These are phyloP conservation scores for Heterobasidion occidentale DNA, from an alignment of 1,284 basidiomycete species.

Conservation along the genomic window DNA sequence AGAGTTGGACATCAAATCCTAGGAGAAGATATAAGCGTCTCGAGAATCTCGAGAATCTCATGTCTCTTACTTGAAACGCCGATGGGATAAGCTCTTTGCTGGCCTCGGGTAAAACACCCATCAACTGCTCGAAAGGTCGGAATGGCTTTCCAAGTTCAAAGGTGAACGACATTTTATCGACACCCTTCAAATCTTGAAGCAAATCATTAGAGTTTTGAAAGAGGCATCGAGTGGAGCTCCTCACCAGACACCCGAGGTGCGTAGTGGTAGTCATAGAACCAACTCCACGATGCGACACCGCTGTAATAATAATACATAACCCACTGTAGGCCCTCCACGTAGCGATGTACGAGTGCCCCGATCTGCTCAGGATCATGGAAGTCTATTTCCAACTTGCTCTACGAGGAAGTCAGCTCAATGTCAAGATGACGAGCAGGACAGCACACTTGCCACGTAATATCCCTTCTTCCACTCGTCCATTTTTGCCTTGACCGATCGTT, in stretches of 20 bases:
- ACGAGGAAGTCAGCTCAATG: conserved; percentile 1
- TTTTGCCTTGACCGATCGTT: conserved; percentile 68
- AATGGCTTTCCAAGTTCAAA: conserved; percentile 90
- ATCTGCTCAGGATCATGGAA: conserved; percentile 64
- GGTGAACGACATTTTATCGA: conserved; percentile 76
- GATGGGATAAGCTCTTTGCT: conserved; percentile 83
- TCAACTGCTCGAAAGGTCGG: conserved; percentile 92
- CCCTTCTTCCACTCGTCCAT: conserved; percentile 89
- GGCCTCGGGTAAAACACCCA: conserved; percentile 93
- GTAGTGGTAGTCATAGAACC: conserved; percentile 99
- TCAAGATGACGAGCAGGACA: neutral
- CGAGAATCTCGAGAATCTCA: neutral
- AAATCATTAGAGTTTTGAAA: neutral
- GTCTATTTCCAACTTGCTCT: conserved; percentile 82
- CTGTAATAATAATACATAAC: conserved; percentile 99
- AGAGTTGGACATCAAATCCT: conserved; percentile 87
- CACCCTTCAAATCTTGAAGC: conserved; percentile 64
- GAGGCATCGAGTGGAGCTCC: conserved; percentile 12
- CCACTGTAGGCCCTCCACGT: conserved; percentile 96
- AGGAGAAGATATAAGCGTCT: neutral
- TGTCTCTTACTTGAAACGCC: conserved; percentile 64
- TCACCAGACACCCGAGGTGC: conserved; percentile 88
- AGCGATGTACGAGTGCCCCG: conserved; percentile 66
- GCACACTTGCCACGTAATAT: conserved; percentile 74
- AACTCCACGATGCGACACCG: conserved; percentile 95